phyloP scores from a whole-genome alignment of 331 rosid species.

The Pyracantha coccinea region DNA sequence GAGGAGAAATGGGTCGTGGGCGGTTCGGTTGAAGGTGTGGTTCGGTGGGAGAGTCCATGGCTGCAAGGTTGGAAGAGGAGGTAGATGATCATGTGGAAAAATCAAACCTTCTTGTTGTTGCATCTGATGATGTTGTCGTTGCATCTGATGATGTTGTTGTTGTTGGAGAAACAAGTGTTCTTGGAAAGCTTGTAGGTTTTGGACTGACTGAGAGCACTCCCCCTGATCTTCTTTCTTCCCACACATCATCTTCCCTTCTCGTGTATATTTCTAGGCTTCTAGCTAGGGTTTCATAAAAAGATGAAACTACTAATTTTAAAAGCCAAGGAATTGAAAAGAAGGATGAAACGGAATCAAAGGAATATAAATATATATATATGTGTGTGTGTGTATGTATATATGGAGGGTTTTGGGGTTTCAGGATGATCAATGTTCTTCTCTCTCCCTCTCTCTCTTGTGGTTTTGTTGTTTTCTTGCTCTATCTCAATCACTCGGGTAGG shows the following conservation, averaged over 20 bases:
- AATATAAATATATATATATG: not conserved
- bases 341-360: not conserved
- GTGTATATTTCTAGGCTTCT: not conserved
- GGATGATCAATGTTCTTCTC: not conserved
- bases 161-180: constrained; percentile 56
- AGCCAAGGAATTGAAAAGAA: constrained; percentile 3
- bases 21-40: constrained; percentile 21
- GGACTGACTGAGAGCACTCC: constrained; percentile 61
- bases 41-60: constrained; percentile 72
- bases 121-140: constrained; percentile 30
- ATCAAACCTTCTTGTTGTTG: constrained; percentile 39
- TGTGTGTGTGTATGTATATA: not conserved
- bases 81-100: constrained; percentile 35
- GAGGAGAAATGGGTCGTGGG: constrained; percentile 43
- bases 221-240: constrained; percentile 63
- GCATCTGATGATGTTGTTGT: constrained; percentile 36
- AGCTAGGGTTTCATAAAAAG: not conserved
- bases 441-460: not conserved
- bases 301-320: not conserved
- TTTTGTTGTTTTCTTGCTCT: constrained; percentile 14
- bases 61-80: constrained; percentile 37
- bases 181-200: constrained; percentile 48
- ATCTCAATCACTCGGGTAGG: constrained; percentile 33
- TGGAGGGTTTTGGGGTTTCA: not conserved
- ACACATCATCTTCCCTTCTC: constrained; percentile 36